phyloP scores from a whole-genome alignment of 306 rosid species.

The Cicer arietinum region DNA sequence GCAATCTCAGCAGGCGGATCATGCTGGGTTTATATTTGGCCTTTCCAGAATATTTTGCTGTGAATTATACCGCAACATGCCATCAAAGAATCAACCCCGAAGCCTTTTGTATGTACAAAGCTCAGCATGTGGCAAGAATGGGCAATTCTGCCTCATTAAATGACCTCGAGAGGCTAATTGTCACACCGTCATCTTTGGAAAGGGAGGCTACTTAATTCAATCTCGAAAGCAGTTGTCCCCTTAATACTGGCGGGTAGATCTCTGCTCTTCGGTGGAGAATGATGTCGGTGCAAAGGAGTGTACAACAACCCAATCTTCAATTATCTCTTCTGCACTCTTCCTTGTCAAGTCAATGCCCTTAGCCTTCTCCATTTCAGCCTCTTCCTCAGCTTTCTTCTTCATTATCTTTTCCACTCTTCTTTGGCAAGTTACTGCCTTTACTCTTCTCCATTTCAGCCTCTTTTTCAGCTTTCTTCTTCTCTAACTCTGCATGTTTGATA shows the following conservation, averaged over 20 bases:
- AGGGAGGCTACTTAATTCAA: slow-evolving; percentile 36
- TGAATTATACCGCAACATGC: slow-evolving; percentile 35
- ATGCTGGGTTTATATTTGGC: slow-evolving; percentile 37
- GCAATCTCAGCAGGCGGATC: slow-evolving; percentile 27
- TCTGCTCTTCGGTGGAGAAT: slow-evolving; percentile 52
- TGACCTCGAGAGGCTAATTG: slow-evolving; percentile 37
- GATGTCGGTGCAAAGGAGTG: slow-evolving; percentile 46
- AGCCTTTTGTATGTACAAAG: slow-evolving; percentile 41
- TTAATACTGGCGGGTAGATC: slow-evolving; percentile 48
- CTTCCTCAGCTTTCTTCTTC: slow-evolving; percentile 85
- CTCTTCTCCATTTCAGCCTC: slow-evolving; percentile 83
- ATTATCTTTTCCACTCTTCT: slow-evolving; percentile 55
- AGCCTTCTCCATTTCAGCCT: slow-evolving; percentile 90
- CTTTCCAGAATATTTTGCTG: slow-evolving; percentile 39
- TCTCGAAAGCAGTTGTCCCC: slow-evolving; percentile 44
- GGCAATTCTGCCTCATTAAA: slow-evolving; percentile 37
- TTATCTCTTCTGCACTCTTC: slow-evolving; percentile 59
- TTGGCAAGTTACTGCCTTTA: slow-evolving; percentile 61
- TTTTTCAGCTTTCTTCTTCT: slow-evolving; percentile 87
- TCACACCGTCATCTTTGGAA: slow-evolving; percentile 36
- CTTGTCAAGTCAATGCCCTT: slow-evolving; percentile 66
- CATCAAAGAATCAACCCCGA: slow-evolving; percentile 41
- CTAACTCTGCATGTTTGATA: slow-evolving; percentile 83
- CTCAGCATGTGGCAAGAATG: slow-evolving; percentile 33
- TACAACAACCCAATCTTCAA: slow-evolving; percentile 50